Percentiles rank a stretch among this genome's conserved stretches.
phyloP scores from a whole-genome alignment of 1,284 basidiomycete species.

The Moesziomyces sp. region DNA sequence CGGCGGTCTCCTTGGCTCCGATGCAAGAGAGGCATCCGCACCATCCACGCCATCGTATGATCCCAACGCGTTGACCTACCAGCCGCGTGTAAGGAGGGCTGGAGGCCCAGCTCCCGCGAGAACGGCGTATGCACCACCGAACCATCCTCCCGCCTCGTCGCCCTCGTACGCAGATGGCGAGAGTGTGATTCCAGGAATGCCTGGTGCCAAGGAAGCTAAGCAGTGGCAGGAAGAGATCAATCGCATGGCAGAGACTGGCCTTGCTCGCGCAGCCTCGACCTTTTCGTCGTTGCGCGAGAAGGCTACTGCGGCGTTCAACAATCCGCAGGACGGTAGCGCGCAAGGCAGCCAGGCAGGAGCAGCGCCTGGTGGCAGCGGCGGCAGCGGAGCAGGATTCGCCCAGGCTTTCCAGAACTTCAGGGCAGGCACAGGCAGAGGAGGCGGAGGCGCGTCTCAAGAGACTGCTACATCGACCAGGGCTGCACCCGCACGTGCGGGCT shows the following conservation, averaged over 20 bases:
- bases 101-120: conserved; percentile 15
- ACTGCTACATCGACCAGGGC: background rate
- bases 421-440: conserved; percentile 13
- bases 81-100: conserved; percentile 45
- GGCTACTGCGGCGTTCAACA: conserved; percentile 46
- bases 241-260: conserved; percentile 52
- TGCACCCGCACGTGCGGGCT: conserved; percentile 3
- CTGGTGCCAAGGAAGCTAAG: conserved; percentile 58
- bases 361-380: conserved; percentile 1
- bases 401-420: conserved; percentile 38
- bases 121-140: conserved; percentile 13
- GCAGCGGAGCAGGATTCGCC: conserved; percentile 19
- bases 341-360: conserved; percentile 7
- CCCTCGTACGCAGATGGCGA: conserved; percentile 24
- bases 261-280: conserved; percentile 54
- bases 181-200: conserved; percentile 46
- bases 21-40: conserved; percentile 10
- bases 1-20: conserved; percentile 26
- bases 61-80: conserved; percentile 53
- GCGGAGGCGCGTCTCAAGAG: background rate
- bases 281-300: conserved; percentile 53
- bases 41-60: conserved; percentile 41
- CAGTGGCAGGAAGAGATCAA: conserved; percentile 62
- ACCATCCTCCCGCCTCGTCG: conserved; percentile 8
- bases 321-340: conserved; percentile 15